These are phyloP conservation scores for Pseudogymnoascus sp. DNA, from an alignment of 2,329 filamentous ascomycete genomes.

Conservation along the genomic window DNA sequence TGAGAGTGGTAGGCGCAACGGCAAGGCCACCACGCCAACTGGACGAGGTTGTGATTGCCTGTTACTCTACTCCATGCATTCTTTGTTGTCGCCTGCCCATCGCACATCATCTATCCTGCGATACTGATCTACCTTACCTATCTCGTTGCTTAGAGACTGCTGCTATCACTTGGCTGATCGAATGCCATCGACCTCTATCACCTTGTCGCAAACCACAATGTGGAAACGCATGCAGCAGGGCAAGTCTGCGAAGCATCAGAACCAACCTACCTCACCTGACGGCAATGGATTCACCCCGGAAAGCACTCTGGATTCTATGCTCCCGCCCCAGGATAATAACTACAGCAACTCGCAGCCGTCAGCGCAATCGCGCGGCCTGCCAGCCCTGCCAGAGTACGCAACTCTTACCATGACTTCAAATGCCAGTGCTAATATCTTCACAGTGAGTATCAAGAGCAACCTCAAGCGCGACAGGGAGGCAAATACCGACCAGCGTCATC, in stretches of 20 bases:
- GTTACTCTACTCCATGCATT: not conserved
- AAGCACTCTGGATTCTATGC: not conserved
- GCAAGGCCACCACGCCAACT: not conserved
- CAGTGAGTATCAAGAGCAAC: slow-evolving; percentile 16
- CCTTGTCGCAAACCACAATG: slow-evolving; percentile 33
- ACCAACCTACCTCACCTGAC: not conserved
- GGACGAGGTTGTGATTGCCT: not conserved
- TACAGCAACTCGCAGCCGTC: slow-evolving; percentile 18
- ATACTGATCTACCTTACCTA: not conserved
- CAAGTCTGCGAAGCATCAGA: not conserved
- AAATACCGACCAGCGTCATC: slow-evolving; percentile 48
- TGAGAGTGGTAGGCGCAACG: slow-evolving; percentile 2
- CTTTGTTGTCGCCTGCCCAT: not conserved
- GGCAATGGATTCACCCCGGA: not conserved
- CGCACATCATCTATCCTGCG: not conserved
- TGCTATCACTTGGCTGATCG: slow-evolving; percentile 8
- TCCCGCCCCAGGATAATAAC: not conserved
- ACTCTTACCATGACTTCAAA: too few relatives aligned
- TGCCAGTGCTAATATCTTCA: not conserved
- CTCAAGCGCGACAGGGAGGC: slow-evolving; percentile 20
- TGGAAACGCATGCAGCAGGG: slow-evolving; percentile 43
- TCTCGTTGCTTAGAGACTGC: not conserved
- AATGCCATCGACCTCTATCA: slow-evolving; percentile 10
- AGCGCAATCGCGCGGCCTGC: slow-evolving; percentile 27
- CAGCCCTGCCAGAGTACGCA: slow-evolving; percentile 33